These are phyloP conservation scores for Punctularia strigosozonata DNA, from an alignment of 768 basidiomycete species.

Conservation along the genomic window DNA sequence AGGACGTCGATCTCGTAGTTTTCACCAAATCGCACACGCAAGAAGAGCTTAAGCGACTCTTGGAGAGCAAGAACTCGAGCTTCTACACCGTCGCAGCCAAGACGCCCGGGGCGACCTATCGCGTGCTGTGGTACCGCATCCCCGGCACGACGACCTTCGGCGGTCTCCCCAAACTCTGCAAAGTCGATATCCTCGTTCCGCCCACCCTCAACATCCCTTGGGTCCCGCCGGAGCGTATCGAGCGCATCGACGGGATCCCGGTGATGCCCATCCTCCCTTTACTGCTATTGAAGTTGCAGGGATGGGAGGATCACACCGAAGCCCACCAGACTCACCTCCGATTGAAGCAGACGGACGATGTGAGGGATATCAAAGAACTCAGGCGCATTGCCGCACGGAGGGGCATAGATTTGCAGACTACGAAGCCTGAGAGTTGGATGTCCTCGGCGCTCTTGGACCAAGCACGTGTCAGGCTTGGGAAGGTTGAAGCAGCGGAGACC, in stretches of 20 bases:
- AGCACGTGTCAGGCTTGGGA: too few relatives aligned
- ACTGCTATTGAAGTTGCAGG: constrained; percentile 3
- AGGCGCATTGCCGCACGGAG: too few relatives aligned
- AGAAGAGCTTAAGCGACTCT: constrained; percentile 1
- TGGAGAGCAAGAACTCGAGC: background rate
- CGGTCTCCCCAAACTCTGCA: background rate
- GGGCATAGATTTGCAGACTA: too few relatives aligned
- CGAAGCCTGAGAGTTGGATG: too few relatives aligned
- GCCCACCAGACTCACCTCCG: too few relatives aligned
- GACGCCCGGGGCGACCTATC: constrained; percentile 1
- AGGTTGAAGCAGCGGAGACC: too few relatives aligned
- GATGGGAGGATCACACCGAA: background rate
- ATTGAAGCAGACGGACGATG: too few relatives aligned
- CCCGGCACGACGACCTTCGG: background rate
- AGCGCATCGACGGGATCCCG: background rate
- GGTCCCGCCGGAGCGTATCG: background rate
- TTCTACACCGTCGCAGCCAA: constrained; percentile 2
- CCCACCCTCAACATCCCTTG: constrained; percentile 1
- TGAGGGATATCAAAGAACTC: too few relatives aligned
- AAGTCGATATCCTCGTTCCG: constrained; percentile 2
- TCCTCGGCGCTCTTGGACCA: too few relatives aligned
- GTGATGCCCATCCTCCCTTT: constrained; percentile 1
- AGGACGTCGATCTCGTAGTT: constrained; percentile 1
- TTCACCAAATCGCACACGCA: background rate
- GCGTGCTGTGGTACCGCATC: constrained; percentile 2